Evolutionary conservation across 192 early-diverging fungal genomes (phyloP).

Genomic region (Geranomyces variabilis): DNA sequence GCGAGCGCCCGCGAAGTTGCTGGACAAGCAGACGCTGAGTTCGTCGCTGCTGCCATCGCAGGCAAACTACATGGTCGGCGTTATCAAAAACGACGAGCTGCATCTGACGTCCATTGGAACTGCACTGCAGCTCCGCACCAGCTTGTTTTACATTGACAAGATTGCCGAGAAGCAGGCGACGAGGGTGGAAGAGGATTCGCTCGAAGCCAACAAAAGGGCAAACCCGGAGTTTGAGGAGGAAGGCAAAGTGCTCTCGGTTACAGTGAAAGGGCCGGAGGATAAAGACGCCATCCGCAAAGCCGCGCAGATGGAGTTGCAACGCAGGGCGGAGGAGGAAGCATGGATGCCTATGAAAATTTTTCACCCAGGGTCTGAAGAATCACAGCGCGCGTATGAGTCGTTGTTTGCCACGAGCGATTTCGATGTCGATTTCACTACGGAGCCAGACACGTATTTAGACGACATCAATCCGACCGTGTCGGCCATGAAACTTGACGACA

Average conservation of each 20-base stretch:
- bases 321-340: constrained; percentile 35
- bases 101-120: constrained; percentile 81
- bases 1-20: constrained; percentile 52
- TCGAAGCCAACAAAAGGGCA: constrained; percentile 70
- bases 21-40: constrained; percentile 81
- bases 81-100: constrained; percentile 67
- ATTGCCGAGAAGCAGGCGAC: constrained; percentile 82
- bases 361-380: constrained; percentile 19
- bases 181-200: constrained; percentile 65
- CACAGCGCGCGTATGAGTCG: neutral
- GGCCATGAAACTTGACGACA: constrained; percentile 4
- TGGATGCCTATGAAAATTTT: constrained; percentile 24
- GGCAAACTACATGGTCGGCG: constrained; percentile 84
- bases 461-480: constrained; percentile 20
- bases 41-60: constrained; percentile 77
- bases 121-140: constrained; percentile 83
- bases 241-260: constrained; percentile 35
- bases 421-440: constrained; percentile 7
- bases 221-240: constrained; percentile 37
- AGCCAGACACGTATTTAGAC: constrained; percentile 23
- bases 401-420: neutral
- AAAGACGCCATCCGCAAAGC: constrained; percentile 43
- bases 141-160: constrained; percentile 87
- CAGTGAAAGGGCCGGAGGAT: constrained; percentile 40
- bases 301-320: constrained; percentile 31